These are phyloP conservation scores for Trichocomaceae sp. DNA, from an alignment of 2,329 filamentous ascomycete species.

Conservation along the genomic window DNA sequence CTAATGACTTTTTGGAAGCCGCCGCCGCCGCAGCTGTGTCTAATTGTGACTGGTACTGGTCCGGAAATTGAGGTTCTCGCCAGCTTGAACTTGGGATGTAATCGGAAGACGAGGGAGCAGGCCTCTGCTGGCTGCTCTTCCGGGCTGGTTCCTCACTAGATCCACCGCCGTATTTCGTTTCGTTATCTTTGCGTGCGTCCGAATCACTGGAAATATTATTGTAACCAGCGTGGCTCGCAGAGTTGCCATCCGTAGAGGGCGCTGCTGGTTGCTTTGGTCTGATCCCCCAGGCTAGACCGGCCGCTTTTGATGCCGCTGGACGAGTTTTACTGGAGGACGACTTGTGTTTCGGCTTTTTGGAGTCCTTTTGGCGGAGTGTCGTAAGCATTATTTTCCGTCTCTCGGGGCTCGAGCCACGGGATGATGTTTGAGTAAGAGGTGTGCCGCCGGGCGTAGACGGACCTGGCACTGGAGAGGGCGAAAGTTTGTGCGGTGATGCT, in stretches of 20 bases:
- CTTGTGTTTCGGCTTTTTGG: slow-evolving; percentile 40
- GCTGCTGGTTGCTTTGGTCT: slow-evolving; percentile 17
- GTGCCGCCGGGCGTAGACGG: slow-evolving; percentile 20
- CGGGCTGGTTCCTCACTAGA: slow-evolving; percentile 5
- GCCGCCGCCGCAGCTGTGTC: slow-evolving; percentile 14
- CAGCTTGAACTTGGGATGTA: slow-evolving; percentile 15
- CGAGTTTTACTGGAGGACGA: slow-evolving; percentile 41
- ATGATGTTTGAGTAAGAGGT: slow-evolving; percentile 36
- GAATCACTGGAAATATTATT: slow-evolving; percentile 23
- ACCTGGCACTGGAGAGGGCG: slow-evolving; percentile 28
- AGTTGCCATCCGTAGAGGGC: slow-evolving; percentile 7
- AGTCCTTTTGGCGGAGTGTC: slow-evolving; percentile 46
- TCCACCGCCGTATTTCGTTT: slow-evolving; percentile 13
- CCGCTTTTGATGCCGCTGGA: slow-evolving; percentile 56
- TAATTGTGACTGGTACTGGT: slow-evolving; percentile 6
- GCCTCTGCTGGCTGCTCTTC: slow-evolving; percentile 3
- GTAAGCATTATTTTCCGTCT: slow-evolving; percentile 53
- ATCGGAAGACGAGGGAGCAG: slow-evolving; percentile 11
- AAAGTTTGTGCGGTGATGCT: slow-evolving; percentile 15
- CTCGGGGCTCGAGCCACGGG: slow-evolving; percentile 56
- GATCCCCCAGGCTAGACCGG: slow-evolving; percentile 54
- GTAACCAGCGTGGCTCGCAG: slow-evolving; percentile 17
- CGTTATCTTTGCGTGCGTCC: slow-evolving; percentile 10
- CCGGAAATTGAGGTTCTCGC: slow-evolving; percentile 13
- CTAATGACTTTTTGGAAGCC: not conserved